Evolutionary conservation across 805 yeast species (phyloP), one percentile per base, ranked within the genome.

Genomic region (Scheffersomyces spartinae): DNA sequence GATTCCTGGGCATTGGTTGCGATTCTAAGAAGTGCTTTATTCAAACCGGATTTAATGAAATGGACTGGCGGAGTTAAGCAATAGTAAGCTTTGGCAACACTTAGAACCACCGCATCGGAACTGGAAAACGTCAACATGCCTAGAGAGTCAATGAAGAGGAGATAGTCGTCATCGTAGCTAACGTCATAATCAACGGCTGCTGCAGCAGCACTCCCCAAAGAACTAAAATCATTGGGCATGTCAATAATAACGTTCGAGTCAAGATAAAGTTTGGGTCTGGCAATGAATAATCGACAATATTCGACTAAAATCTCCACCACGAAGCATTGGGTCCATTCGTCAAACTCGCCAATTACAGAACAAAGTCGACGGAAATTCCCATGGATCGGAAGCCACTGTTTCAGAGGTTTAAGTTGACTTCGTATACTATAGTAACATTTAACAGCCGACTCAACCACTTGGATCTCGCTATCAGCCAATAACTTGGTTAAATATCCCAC

Each of bases 381-480:
- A 44, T 91, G 97, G 2, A 88, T 48, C 17, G 80, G 47, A 3
- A 70, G 79, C 47, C 79, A 64, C 21, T 66, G 61, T 17, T 70
- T 67, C 0, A 74, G 69, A 27, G 69, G 68, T 24, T 36, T 38
- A n/a, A n/a, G n/a, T n/a, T n/a, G n/a, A n/a, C n/a, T n/a, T n/a
- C n/a, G n/a, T 12, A 76, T 52, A 23, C 63, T 59, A 28, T 60
- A 58, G 34, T 67, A 68, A 1, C 80, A 58, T 12, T 69, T 55
- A 9, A 91, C 43, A 0, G 94, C 75, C 1, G 82, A 50, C 4
- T 82, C 74, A 9, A 84, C 64, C 2, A 91, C 98, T 14, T 53
- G 50, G 0, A 73, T 55, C 28, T 74, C 76, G 8, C 62, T 47
- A 43, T 86, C 95, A n/a, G 64, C 55, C 24, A 91, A 47, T 10